Percentiles rank a stretch among this genome's conserved stretches.
Conservation (phyloP, 768 basidiomycete species). For the Termitomyces sp. region DNA sequence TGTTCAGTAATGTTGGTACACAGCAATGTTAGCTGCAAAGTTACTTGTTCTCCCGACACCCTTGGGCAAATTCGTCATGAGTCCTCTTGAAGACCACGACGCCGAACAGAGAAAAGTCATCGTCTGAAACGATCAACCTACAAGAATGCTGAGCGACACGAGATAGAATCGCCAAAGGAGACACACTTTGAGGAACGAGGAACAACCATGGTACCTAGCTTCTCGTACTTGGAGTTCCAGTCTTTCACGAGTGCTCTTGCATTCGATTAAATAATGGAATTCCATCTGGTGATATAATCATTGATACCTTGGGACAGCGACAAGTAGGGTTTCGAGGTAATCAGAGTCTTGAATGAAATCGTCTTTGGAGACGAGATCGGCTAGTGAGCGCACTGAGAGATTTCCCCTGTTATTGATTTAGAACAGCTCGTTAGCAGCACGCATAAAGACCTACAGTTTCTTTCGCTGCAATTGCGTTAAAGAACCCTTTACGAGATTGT, state of each 20-base stretch:
- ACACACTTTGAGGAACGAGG: conserved; percentile 86
- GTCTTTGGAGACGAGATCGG: conserved; percentile 78
- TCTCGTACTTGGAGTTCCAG: conserved; percentile 89
- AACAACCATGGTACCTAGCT: conserved; percentile 85
- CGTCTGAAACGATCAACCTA: conserved; percentile 78
- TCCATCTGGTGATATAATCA: conserved; percentile 12
- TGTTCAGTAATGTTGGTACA: conserved; percentile 3
- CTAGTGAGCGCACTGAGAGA: conserved; percentile 85
- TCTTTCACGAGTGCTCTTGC: conserved; percentile 77
- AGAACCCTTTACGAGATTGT: conserved; percentile 92
- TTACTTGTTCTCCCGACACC: conserved; percentile 93
- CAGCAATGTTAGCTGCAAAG: conserved; percentile 18
- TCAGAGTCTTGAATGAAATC: conserved; percentile 89
- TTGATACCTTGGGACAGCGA: conserved; percentile 90
- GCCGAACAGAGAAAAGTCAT: conserved; percentile 82
- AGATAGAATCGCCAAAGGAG: conserved; percentile 4
- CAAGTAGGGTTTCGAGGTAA: conserved; percentile 88
- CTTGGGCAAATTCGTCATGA: conserved; percentile 91
- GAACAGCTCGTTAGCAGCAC: conserved; percentile 7
- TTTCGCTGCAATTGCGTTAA: conserved; percentile 91
- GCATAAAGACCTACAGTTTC: conserved; percentile 61
- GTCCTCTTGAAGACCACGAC: conserved; percentile 90
- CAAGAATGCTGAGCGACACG: conserved; percentile 7
- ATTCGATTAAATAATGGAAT: conserved; percentile 23
- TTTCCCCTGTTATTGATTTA: conserved; percentile 65